These are phyloP conservation scores for Stenogyne calaminthoides DNA, from an alignment of 305 asterid species.

Conservation along the genomic window DNA sequence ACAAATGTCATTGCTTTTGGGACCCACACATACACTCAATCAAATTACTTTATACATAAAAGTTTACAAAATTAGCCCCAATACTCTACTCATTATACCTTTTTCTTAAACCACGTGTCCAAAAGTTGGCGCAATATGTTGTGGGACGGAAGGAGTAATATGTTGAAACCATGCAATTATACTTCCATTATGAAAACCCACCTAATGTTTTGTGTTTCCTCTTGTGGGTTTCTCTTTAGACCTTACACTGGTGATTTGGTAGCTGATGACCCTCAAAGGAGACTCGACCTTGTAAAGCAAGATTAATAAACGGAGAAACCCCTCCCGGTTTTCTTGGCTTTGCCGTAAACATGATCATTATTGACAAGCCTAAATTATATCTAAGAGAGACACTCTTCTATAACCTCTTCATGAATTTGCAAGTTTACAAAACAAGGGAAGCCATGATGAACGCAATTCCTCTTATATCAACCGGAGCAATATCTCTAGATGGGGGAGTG, in stretches of 20 bases:
- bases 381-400: slow-evolving; percentile 89
- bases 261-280: slow-evolving; percentile 72
- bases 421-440: slow-evolving; percentile 72
- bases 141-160: too few species aligned
- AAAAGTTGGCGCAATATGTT: too few species aligned
- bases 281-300: slow-evolving; percentile 65
- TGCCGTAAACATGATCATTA: slow-evolving; percentile 88
- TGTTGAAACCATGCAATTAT: too few species aligned
- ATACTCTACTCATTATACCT: too few species aligned
- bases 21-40: too few species aligned
- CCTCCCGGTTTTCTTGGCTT: slow-evolving; percentile 89
- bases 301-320: slow-evolving; percentile 56
- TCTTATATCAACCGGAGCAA: slow-evolving; percentile 56
- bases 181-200: neutral
- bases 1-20: too few species aligned
- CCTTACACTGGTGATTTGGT: slow-evolving; percentile 67
- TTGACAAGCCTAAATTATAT: slow-evolving; percentile 48
- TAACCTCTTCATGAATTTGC: slow-evolving; percentile 65
- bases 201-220: slow-evolving; percentile 13
- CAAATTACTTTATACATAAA: too few species aligned
- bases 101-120: too few species aligned
- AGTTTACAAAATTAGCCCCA: too few species aligned
- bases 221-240: slow-evolving; percentile 42
- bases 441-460: slow-evolving; percentile 69
- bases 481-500: slow-evolving; percentile 90